Evolutionary conservation across 1,284 basidiomycete genomes (phyloP).

Genomic region (Anthracocystis walkeri): DNA sequence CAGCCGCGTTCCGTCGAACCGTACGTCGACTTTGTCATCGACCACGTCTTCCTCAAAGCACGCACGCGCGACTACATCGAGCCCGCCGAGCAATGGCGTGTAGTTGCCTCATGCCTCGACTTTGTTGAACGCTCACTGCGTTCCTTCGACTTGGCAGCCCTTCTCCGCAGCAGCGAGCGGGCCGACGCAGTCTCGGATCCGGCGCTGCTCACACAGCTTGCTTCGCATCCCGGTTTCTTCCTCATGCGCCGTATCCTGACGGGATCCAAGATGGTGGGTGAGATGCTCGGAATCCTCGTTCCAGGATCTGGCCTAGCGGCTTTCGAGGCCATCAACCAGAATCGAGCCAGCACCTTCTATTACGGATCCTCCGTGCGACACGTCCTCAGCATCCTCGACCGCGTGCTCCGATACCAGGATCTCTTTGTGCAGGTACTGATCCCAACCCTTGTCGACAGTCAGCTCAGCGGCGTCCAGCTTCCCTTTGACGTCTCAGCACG

Average conservation of each 20-base stretch:
- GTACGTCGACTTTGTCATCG: constrained; percentile 85
- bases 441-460: constrained; percentile 77
- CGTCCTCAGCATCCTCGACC: constrained; percentile 83
- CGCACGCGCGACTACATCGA: constrained; percentile 78
- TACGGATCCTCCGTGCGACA: constrained; percentile 82
- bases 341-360: constrained; percentile 76
- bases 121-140: constrained; percentile 87
- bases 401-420: constrained; percentile 85
- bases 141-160: constrained; percentile 78
- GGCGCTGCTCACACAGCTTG: constrained; percentile 67
- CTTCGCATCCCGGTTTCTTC: constrained; percentile 85
- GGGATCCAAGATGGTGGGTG: constrained; percentile 78
- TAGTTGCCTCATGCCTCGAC: constrained; percentile 84
- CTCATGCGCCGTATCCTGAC: constrained; percentile 84
- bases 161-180: constrained; percentile 40
- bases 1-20: constrained; percentile 74
- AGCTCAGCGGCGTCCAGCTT: constrained; percentile 35
- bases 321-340: constrained; percentile 74
- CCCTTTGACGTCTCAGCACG: constrained; percentile 50
- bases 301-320: constrained; percentile 60
- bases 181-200: constrained; percentile 57
- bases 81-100: constrained; percentile 84
- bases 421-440: constrained; percentile 89
- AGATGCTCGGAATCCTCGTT: constrained; percentile 79
- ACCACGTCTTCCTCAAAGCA: constrained; percentile 80